Evolutionary conservation across 1,284 basidiomycete genomes (phyloP).

Genomic region (Cerioporus squamosus): DNA sequence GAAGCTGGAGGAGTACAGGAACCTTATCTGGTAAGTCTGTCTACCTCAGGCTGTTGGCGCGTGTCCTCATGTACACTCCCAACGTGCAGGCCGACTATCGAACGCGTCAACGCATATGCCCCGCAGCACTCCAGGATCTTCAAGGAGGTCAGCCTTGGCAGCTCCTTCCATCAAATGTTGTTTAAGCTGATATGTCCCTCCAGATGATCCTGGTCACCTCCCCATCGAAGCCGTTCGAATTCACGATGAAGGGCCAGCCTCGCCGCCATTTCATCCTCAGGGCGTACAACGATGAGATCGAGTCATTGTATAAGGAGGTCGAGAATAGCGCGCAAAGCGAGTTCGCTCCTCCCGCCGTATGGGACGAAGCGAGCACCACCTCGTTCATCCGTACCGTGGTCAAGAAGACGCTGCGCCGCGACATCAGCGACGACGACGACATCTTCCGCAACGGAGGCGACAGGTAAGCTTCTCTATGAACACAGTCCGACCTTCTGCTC

Average conservation of each 20-base stretch:
- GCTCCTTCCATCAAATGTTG: too few relatives aligned
- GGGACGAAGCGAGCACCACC: constrained; percentile 29
- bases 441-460: constrained; percentile 47
- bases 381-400: constrained; percentile 35
- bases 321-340: constrained; percentile 33
- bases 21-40: constrained; percentile 36
- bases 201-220: constrained; percentile 41
- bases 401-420: constrained; percentile 27
- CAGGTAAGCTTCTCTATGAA: constrained; percentile 31
- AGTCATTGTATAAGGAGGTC: constrained; percentile 36
- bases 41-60: too few relatives aligned
- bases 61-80: neutral
- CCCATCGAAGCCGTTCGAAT: constrained; percentile 38
- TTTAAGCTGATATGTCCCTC: neutral
- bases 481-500: too few relatives aligned
- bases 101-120: constrained; percentile 42
- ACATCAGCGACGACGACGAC: constrained; percentile 37
- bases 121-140: constrained; percentile 46
- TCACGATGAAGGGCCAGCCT: constrained; percentile 40
- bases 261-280: constrained; percentile 37
- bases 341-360: constrained; percentile 31
- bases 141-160: constrained; percentile 30
- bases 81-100: constrained; percentile 39
- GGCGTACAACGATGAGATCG: constrained; percentile 40
- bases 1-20: constrained; percentile 35